Conservation (phyloP, 2,329 filamentous ascomycete genomes). For the Epichloe uncinata region DNA sequence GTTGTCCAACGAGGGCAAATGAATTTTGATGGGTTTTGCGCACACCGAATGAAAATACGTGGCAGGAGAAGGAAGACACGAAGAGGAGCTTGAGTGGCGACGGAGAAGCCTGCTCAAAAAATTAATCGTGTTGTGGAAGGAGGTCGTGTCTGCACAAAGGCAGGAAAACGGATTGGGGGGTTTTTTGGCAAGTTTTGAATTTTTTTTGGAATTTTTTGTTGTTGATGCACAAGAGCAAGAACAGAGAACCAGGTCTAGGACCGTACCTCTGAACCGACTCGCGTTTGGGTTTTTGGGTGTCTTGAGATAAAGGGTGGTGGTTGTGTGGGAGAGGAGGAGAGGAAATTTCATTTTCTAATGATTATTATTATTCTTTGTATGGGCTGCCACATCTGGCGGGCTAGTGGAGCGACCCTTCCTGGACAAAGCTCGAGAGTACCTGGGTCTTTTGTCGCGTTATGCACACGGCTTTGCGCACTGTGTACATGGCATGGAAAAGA, state of each 20-base stretch:
- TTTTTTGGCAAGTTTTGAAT: conserved; percentile 43
- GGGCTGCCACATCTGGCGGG: conserved; percentile 6
- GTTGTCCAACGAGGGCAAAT: neutral
- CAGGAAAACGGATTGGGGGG: conserved; percentile 34
- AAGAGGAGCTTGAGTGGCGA: conserved; percentile 3
- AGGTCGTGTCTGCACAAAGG: conserved; percentile 17
- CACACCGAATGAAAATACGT: conserved; percentile 1
- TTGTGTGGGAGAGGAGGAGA: conserved; percentile 29
- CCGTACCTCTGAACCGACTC: conserved; percentile 43
- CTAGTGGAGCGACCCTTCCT: conserved; percentile 11
- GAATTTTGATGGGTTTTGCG: neutral
- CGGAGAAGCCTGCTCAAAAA: conserved; percentile 7
- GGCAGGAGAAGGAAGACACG: conserved; percentile 3
- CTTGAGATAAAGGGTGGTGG: conserved; percentile 36
- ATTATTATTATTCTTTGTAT: conserved; percentile 20
- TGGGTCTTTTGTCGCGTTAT: neutral
- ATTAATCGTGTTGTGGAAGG: conserved; percentile 6
- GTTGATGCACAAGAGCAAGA: conserved; percentile 40
- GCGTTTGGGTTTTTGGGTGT: conserved; percentile 28
- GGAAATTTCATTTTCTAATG: conserved; percentile 23
- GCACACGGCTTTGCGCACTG: neutral
- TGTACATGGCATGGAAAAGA: neutral
- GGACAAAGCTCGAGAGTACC: neutral
- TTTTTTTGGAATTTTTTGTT: conserved; percentile 48
- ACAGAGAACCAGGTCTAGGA: conserved; percentile 46